These are phyloP conservation scores for Sugiyamaella japonica DNA, from an alignment of 1,139 yeast species.

Conservation along the genomic window DNA sequence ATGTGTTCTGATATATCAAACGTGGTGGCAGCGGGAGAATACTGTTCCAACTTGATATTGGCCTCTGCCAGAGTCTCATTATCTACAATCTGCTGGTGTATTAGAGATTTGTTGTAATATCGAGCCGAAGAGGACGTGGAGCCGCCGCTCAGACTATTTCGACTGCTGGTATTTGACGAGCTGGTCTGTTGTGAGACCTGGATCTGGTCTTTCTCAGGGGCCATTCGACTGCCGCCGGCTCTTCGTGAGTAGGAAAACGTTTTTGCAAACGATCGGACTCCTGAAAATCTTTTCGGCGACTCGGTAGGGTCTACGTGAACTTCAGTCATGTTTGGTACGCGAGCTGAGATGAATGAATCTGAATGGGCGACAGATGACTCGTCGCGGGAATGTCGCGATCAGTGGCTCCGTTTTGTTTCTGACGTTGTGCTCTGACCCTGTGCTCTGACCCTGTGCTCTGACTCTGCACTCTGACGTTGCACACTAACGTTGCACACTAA, in stretches of 20 bases:
- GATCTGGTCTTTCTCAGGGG: not conserved
- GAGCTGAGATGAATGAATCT: not conserved
- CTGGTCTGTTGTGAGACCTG: not conserved
- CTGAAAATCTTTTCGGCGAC: constrained; percentile 15
- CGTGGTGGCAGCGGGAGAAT: constrained; percentile 16
- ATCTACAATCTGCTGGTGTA: constrained; percentile 26
- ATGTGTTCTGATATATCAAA: constrained; percentile 31
- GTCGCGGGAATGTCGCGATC: not conserved
- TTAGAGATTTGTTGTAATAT: constrained; percentile 17
- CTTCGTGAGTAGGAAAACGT: constrained; percentile 8
- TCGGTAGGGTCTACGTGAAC: constrained; percentile 5
- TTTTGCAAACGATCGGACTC: constrained; percentile 14
- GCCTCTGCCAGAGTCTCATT: constrained; percentile 18
- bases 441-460: too few relatives aligned
- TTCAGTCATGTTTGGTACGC: constrained; percentile 2
- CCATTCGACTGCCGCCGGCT: not conserved
- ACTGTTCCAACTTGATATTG: constrained; percentile 7
- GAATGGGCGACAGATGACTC: too few relatives aligned
- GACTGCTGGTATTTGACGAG: constrained; percentile 4
- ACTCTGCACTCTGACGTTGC: too few relatives aligned
- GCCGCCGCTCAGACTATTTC: constrained; percentile 10
- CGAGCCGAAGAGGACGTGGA: constrained; percentile 7
- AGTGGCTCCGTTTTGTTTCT: too few relatives aligned
- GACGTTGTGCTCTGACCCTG: too few relatives aligned
- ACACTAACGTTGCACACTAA: too few relatives aligned